These are phyloP conservation scores for Capsella rubella DNA, from an alignment of 441 rosid species.

Conservation along the genomic window DNA sequence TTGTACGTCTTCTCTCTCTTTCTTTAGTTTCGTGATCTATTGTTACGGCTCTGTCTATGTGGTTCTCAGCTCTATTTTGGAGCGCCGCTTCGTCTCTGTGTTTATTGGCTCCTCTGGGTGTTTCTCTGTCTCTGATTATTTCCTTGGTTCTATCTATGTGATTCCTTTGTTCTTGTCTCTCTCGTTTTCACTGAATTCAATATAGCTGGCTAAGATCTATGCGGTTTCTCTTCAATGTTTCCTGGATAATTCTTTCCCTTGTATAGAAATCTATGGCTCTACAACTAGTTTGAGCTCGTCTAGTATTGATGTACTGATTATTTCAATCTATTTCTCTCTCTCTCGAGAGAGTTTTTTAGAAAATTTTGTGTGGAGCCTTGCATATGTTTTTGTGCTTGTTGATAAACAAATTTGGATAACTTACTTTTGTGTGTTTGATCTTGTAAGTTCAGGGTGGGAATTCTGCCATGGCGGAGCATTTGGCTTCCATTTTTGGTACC, in stretches of 20 bases:
- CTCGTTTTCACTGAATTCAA: not conserved
- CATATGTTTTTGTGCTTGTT: not conserved
- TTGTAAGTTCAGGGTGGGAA: conserved; percentile 14
- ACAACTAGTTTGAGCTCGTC: not conserved
- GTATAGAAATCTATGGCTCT: conserved; percentile 7
- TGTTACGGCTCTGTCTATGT: conserved; percentile 4
- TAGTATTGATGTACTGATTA: not conserved
- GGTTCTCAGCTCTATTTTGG: not conserved
- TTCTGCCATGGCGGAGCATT: conserved; percentile 70
- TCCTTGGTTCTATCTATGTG: conserved; percentile 2
- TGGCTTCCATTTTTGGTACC: conserved; percentile 76
- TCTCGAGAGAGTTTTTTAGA: no score
- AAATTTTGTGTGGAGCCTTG: not conserved
- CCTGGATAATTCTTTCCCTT: not conserved
- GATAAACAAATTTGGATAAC: not conserved
- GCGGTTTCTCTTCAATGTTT: not conserved
- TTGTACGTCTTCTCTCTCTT: conserved; percentile 26
- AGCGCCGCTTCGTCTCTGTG: not conserved
- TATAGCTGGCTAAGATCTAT: conserved; percentile 28
- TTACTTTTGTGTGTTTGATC: not conserved
- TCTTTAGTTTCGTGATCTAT: conserved; percentile 8
- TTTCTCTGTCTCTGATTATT: not conserved
- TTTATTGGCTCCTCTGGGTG: not conserved
- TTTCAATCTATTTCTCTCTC: no score
- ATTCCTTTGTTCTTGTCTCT: not conserved